phyloP scores from a whole-genome alignment of 306 rosid genomes.

The Vicia villosa region DNA sequence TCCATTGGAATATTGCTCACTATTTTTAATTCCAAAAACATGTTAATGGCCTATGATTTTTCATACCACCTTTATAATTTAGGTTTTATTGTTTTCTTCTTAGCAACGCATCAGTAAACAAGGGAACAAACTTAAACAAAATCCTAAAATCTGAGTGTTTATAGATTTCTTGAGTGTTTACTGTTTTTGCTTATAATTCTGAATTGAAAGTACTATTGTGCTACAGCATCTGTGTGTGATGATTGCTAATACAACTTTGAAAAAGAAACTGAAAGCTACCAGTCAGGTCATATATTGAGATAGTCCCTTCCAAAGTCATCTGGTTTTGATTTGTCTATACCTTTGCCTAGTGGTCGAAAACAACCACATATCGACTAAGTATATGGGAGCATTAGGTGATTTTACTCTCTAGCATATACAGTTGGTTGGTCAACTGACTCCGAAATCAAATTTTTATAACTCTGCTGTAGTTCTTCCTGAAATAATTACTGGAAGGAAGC shows the following conservation, averaged over 20 bases:
- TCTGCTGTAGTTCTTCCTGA: background rate
- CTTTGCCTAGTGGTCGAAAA: background rate
- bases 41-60: slow-evolving; percentile 3
- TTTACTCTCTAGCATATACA: background rate
- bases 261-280: slow-evolving; percentile 32
- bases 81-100: slow-evolving; percentile 1
- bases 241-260: slow-evolving; percentile 8
- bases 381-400: slow-evolving; percentile 59
- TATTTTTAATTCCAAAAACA: background rate
- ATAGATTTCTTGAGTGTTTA: background rate
- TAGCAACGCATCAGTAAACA: background rate
- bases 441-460: too few species aligned
- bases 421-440: too few species aligned
- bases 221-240: background rate
- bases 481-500: background rate
- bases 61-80: background rate
- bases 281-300: slow-evolving; percentile 48
- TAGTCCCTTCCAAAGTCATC: background rate
- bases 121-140: background rate
- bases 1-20: slow-evolving; percentile 3
- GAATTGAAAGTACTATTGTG: background rate
- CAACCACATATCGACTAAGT: background rate
- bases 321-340: background rate
- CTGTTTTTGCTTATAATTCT: background rate
- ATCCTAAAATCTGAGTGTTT: background rate